Percentiles rank a stretch among this genome's conserved stretches.
Conservation (phyloP, 441 rosid species). For the Aquilaria agallochum region DNA sequence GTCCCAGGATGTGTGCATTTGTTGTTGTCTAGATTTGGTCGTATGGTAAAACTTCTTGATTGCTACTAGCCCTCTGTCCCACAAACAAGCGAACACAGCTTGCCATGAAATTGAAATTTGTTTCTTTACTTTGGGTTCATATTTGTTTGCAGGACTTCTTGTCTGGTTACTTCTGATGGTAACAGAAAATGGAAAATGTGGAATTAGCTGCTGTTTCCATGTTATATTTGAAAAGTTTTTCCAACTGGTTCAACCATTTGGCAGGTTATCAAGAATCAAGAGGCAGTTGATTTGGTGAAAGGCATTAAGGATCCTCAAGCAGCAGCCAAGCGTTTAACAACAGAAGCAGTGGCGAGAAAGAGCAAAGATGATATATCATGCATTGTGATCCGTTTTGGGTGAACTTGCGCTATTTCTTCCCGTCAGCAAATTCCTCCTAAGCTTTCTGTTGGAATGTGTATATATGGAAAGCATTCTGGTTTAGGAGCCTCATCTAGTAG, state of each 20-base stretch:
- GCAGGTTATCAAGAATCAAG: slow-evolving; percentile 67
- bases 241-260: slow-evolving; percentile 6
- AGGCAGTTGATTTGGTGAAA: slow-evolving; percentile 59
- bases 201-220: too few relatives aligned
- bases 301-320: slow-evolving; percentile 51
- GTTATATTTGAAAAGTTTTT: background rate
- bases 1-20: too few relatives aligned
- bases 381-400: slow-evolving; percentile 64
- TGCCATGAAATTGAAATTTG: too few relatives aligned
- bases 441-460: slow-evolving; percentile 8
- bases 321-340: slow-evolving; percentile 63
- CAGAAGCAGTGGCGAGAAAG: slow-evolving; percentile 58
- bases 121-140: too few relatives aligned
- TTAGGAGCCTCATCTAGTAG: slow-evolving; percentile 14
- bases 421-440: background rate
- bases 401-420: slow-evolving; percentile 6
- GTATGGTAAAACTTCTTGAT: too few relatives aligned
- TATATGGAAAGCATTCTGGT: slow-evolving; percentile 9
- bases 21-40: too few relatives aligned
- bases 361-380: slow-evolving; percentile 79
- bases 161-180: too few relatives aligned
- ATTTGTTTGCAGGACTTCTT: too few relatives aligned
- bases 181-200: too few relatives aligned
- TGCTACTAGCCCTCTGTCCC: too few relatives aligned
- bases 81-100: too few relatives aligned